These are phyloP conservation scores for Rhododendron vialii DNA, from an alignment of 148 eudicot species.

Conservation along the genomic window DNA sequence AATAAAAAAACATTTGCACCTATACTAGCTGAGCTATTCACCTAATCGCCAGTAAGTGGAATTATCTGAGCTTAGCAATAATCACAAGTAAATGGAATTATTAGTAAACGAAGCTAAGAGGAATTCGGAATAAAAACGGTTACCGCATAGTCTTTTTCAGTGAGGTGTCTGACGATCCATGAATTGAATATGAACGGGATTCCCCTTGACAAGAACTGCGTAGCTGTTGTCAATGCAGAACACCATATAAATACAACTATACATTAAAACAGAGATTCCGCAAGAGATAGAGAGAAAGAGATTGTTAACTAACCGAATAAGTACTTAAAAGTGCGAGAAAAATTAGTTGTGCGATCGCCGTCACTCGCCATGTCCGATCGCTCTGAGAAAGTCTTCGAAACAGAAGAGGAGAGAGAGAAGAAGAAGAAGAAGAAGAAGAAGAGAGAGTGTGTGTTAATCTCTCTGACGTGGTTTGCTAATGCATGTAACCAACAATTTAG, in stretches of 20 bases:
- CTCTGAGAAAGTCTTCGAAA: background rate
- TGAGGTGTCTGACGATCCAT: slow-evolving; percentile 91
- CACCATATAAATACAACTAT: slow-evolving; percentile 1
- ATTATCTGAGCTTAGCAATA: background rate
- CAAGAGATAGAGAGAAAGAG: background rate
- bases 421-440: too few species aligned
- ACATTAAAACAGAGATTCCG: background rate
- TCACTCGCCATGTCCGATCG: background rate
- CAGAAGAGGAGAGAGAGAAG: too few species aligned
- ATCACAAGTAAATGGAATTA: background rate
- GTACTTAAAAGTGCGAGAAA: slow-evolving; percentile 88
- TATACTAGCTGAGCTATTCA: background rate
- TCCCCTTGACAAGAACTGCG: slow-evolving; percentile 88
- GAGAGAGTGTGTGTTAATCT: too few species aligned
- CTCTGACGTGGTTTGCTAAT: too few species aligned
- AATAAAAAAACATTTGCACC: background rate
- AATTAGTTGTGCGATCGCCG: slow-evolving; percentile 34
- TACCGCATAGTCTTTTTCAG: slow-evolving; percentile 88
- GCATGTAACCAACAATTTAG: too few species aligned
- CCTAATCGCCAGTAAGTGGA: background rate
- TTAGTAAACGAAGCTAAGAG: background rate
- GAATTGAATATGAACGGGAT: slow-evolving; percentile 91
- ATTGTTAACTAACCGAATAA: slow-evolving; percentile 53
- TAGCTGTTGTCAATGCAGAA: slow-evolving; percentile 40
- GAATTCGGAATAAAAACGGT: slow-evolving; percentile 1